These are phyloP conservation scores for Chlorociboria aeruginascens DNA, from an alignment of 495 filamentous ascomycete species.

Conservation along the genomic window DNA sequence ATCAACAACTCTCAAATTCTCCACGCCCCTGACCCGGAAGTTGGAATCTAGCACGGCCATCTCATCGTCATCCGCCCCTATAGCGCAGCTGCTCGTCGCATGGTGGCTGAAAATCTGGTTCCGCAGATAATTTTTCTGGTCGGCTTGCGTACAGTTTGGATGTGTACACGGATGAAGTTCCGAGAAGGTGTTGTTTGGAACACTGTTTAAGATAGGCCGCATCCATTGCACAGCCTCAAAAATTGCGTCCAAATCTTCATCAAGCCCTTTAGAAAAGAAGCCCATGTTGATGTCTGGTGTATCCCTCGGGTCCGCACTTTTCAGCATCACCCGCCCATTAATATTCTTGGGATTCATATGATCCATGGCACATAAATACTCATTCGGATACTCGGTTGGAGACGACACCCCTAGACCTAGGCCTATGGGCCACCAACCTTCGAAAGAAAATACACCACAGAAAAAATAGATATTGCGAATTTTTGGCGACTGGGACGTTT, in stretches of 20 bases:
- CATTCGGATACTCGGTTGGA: constrained; percentile 36
- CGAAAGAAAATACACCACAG: not conserved
- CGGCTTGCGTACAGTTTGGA: too few species aligned
- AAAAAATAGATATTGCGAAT: not conserved
- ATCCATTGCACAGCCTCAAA: constrained; percentile 29
- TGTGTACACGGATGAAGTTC: too few species aligned
- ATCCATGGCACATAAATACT: constrained; percentile 25
- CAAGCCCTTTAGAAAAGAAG: constrained; percentile 30
- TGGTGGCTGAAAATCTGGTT: constrained; percentile 29
- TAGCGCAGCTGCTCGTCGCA: constrained; percentile 42
- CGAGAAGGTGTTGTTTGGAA: too few species aligned
- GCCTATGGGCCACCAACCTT: not conserved
- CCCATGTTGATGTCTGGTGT: constrained; percentile 29
- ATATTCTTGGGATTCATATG: constrained; percentile 8
- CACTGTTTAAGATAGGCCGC: too few species aligned
- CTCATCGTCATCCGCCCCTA: constrained; percentile 40
- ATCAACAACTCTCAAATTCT: not conserved
- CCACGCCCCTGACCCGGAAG: constrained; percentile 42
- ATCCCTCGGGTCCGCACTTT: constrained; percentile 38
- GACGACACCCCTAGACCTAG: constrained; percentile 39
- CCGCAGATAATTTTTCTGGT: too few species aligned
- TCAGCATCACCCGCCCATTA: constrained; percentile 26
- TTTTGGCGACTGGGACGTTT: too few species aligned
- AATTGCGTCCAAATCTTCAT: constrained; percentile 33
- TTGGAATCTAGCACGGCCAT: constrained; percentile 45